phyloP scores from a whole-genome alignment of 2,329 filamentous ascomycete species.

The Penicillium sp. region DNA sequence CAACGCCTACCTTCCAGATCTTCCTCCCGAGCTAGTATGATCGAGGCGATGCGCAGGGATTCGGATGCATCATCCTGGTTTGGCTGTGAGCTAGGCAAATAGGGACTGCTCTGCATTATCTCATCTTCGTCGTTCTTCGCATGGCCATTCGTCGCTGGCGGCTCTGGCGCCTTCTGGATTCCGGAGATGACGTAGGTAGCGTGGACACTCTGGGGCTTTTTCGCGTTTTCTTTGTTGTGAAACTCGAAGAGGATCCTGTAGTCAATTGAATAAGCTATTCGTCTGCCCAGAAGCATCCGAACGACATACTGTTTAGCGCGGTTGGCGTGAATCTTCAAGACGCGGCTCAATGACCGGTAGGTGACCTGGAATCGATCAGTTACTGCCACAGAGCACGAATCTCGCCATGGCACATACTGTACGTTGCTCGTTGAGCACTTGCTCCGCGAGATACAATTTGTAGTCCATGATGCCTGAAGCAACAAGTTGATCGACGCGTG shows the following conservation, averaged over 20 bases:
- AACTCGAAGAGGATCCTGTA: constrained; percentile 83
- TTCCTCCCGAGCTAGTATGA: constrained; percentile 71
- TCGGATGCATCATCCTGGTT: constrained; percentile 52
- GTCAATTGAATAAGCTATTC: background rate
- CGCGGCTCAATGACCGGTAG: constrained; percentile 80
- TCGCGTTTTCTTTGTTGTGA: constrained; percentile 71
- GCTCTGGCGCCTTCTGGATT: constrained; percentile 49
- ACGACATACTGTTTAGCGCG: constrained; percentile 77
- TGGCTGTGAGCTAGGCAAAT: constrained; percentile 65
- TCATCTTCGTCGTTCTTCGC: constrained; percentile 63
- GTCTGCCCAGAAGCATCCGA: background rate
- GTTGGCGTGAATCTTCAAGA: constrained; percentile 79
- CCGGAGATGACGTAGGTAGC: constrained; percentile 91
- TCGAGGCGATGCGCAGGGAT: constrained; percentile 53
- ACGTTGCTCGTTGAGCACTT: constrained; percentile 72
- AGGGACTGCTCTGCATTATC: constrained; percentile 62
- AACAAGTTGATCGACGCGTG: constrained; percentile 30
- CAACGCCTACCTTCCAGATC: constrained; percentile 60
- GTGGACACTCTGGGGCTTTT: constrained; percentile 71
- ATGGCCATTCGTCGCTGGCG: constrained; percentile 37
- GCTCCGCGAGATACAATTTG: constrained; percentile 69
- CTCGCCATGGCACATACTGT: constrained; percentile 53
- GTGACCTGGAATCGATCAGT: constrained; percentile 61
- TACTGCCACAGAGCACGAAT: background rate
- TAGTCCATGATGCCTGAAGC: constrained; percentile 52